These are phyloP conservation scores for Saxispiralis lemnorum DNA, from an alignment of 495 filamentous ascomycete species.

Conservation along the genomic window DNA sequence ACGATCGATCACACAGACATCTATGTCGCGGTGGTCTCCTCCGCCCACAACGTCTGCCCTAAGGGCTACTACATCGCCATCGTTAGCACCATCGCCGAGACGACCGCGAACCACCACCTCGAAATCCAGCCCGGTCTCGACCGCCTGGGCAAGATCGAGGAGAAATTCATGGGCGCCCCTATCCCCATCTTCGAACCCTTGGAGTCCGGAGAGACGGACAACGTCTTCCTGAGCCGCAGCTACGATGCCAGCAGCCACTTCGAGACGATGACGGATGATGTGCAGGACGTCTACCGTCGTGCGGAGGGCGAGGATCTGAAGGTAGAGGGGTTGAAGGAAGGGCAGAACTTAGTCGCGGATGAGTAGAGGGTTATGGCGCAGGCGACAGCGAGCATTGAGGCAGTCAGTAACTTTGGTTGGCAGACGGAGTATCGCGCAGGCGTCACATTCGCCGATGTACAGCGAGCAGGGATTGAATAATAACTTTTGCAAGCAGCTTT, in stretches of 20 bases:
- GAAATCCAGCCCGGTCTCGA: conserved; percentile 90
- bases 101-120: conserved; percentile 75
- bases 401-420: too few relatives aligned
- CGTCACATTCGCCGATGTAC: too few relatives aligned
- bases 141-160: conserved; percentile 80
- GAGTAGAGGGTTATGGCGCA: conserved; percentile 15
- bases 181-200: conserved; percentile 88
- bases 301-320: conserved; percentile 77
- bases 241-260: conserved; percentile 97
- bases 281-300: conserved; percentile 80
- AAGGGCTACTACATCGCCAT: conserved; percentile 99
- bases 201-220: conserved; percentile 69
- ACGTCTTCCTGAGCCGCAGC: conserved; percentile 94
- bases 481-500: too few relatives aligned
- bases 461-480: too few relatives aligned
- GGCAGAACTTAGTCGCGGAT: conserved; percentile 24
- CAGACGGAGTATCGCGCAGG: too few relatives aligned
- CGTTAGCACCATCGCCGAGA: conserved; percentile 92
- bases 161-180: conserved; percentile 86
- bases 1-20: conserved; percentile 46
- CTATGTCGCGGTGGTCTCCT: conserved; percentile 91
- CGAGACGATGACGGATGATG: conserved; percentile 86
- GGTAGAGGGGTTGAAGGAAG: conserved; percentile 30
- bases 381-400: too few relatives aligned
- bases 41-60: conserved; percentile 93